phyloP scores from a whole-genome alignment of 345 rosid genomes.

The Eucalyptus sp. region DNA sequence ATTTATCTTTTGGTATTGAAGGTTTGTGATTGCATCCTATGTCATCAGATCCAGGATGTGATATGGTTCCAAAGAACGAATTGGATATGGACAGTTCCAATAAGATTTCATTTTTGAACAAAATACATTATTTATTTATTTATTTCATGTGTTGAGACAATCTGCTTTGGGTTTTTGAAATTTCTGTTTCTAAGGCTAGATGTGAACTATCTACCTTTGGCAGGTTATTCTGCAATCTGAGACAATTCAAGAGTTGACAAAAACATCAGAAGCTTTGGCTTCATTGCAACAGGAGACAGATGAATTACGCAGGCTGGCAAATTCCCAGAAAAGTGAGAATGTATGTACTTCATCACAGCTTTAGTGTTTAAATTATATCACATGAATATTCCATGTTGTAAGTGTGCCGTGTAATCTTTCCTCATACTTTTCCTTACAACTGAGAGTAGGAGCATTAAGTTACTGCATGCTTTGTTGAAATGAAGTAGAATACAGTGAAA shows the following conservation, averaged over 20 bases:
- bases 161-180: neutral
- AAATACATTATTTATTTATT: neutral
- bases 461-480: neutral
- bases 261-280: constrained; percentile 73
- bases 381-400: neutral
- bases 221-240: constrained; percentile 95
- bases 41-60: neutral
- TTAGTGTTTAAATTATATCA: constrained; percentile 1
- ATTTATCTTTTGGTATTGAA: neutral
- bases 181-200: neutral
- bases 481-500: neutral
- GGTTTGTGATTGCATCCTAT: neutral
- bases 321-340: constrained; percentile 45
- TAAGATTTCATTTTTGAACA: neutral
- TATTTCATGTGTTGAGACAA: neutral
- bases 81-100: neutral
- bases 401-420: neutral
- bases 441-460: neutral
- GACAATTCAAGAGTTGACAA: constrained; percentile 87
- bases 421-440: neutral
- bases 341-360: constrained; percentile 16
- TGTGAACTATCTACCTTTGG: neutral
- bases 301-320: constrained; percentile 56
- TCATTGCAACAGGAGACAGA: constrained; percentile 64
- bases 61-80: neutral